Base-by-base conservation (phyloP, 2,329 filamentous ascomycete genomes). In the Aureobasidium sp. region DNA sequence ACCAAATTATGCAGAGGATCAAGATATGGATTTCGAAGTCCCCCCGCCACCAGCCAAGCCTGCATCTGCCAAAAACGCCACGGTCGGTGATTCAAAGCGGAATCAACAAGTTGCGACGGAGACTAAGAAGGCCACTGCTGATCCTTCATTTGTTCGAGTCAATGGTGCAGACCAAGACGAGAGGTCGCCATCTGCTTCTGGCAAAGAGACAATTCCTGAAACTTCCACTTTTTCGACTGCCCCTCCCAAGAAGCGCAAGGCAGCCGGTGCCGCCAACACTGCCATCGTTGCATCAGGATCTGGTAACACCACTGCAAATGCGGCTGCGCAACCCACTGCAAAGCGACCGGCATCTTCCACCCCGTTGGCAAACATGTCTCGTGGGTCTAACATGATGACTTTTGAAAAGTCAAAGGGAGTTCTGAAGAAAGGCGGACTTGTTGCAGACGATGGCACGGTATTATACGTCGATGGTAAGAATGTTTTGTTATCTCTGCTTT, bases 361-460 rank as follows among this genome's bases (percentile, higher is more conserved):
- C 68, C 57, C 64, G 63, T 7, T 50, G 70, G 71, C 65, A 75
- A 75, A 65, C 78, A 78, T 66, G 61, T 67, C 68, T 67, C 80
- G 83, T 65, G 86, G 91, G 70, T 88, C 89, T 58, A 97, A 95
- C 74, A 87, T 97, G 85, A 83, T 97, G 77, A 91, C 84, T 47
- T 97, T 97, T 75, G 87, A 90, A 65, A 85, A 85, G 64, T 85
- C 82, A 70, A 83, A 85, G 62, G 84, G 83, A 54, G 82, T 81
- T 62, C 81, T 92, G 62, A 87, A 88, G 69, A 82, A 92, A 68
- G 89, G 89, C 61, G 87, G 87, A 71, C 81, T 99, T 72, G 83
- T 88, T 68, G 90, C 94, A 64, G 94, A 99, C 73, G 91, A 97
- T 77, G 94, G 94, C 67, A 94, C 91, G 48, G 82, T 86, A 61